Evolutionary conservation across 495 filamentous ascomycete species (phyloP), one percentile per base, ranked within the genome.

Genomic region (Penicillium tannophilum): DNA sequence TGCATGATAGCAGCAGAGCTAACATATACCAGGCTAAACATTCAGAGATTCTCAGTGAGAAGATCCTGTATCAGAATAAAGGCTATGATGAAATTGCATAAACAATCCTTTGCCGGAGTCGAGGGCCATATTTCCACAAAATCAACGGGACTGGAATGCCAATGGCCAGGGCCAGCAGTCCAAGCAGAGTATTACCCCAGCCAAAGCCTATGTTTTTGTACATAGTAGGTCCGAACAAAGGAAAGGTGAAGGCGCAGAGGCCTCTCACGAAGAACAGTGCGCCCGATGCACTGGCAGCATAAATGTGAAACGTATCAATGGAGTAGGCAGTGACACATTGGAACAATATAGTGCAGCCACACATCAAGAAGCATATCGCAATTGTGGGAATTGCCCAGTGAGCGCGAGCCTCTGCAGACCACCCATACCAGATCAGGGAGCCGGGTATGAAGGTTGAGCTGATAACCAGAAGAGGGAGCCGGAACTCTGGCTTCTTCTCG

Each of bases 311-410:
- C 19, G 76, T 77, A 58, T 88, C 85, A 19, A 88, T 79, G 31
- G 85, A 67, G 53, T 88, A 88, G 0, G 82, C 83, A 54, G 78
- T 78, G 54, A 85, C 77, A n/a, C 78, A 76, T 30, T 83, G 72
- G 41, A 81, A 83, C 6, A 81, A 67, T 1, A 77, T 73, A 55
- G 86, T 81, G 58, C 81, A 72, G 6, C 82, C 83, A 47, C 82
- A 75, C 14, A 78, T 73, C 24, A 82, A 79, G 2, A 82, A 75
- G 5, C 76, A 19, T 80, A 71, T 5, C 72, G 82, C 14, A 36
- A 88, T 63, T 19, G 84, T 76, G 0, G 84, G 80, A 16, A 82
- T 78, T 26, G 86, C 82, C 86, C 86, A 89, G 49, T 67, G 68
- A 6, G 56, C 39, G 9, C 52, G 26, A 31, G 65, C 72, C 10